Percentiles rank a stretch among this genome's conserved stretches.
phyloP scores from a whole-genome alignment of 306 rosid genomes.

The Sphenostylis stenocarpa region DNA sequence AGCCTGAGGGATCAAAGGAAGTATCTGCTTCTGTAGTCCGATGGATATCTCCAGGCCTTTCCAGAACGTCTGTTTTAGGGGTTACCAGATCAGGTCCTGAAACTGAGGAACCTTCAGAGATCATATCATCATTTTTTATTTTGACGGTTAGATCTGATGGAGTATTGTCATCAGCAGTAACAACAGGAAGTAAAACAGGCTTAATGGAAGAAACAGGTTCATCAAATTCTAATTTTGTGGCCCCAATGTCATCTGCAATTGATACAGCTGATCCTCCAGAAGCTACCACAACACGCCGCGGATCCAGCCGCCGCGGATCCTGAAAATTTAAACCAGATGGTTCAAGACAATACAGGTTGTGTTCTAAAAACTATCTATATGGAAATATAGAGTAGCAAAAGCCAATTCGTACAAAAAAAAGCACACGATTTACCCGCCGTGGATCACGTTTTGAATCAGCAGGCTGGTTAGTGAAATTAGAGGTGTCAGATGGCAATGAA shows the following conservation, averaged over 20 bases:
- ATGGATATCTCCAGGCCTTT: constrained; percentile 51
- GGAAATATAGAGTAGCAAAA: neutral
- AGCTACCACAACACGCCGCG: constrained; percentile 62
- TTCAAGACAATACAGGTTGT: constrained; percentile 25
- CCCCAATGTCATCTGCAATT: constrained; percentile 51
- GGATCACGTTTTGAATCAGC: constrained; percentile 92
- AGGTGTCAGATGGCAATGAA: constrained; percentile 54
- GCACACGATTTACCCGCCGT: constrained; percentile 68
- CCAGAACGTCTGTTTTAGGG: constrained; percentile 51
- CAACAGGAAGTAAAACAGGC: constrained; percentile 50
- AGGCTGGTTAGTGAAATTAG: constrained; percentile 53
- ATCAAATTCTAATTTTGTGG: constrained; percentile 54
- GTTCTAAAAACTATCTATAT: neutral
- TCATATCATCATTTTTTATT: constrained; percentile 53
- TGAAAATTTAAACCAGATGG: constrained; percentile 42
- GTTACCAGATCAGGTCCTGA: constrained; percentile 42
- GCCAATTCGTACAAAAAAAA: constrained; percentile 9
- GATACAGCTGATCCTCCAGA: constrained; percentile 51
- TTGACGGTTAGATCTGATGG: constrained; percentile 44
- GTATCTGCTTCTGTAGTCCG: constrained; percentile 35
- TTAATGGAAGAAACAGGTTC: constrained; percentile 50
- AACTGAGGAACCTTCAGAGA: constrained; percentile 48
- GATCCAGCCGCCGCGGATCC: constrained; percentile 99
- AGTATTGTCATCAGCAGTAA: constrained; percentile 42
- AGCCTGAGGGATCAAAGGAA: constrained; percentile 49